Base-by-base conservation (phyloP, 768 basidiomycete genomes). In the Leucogyrophana mollusca region DNA sequence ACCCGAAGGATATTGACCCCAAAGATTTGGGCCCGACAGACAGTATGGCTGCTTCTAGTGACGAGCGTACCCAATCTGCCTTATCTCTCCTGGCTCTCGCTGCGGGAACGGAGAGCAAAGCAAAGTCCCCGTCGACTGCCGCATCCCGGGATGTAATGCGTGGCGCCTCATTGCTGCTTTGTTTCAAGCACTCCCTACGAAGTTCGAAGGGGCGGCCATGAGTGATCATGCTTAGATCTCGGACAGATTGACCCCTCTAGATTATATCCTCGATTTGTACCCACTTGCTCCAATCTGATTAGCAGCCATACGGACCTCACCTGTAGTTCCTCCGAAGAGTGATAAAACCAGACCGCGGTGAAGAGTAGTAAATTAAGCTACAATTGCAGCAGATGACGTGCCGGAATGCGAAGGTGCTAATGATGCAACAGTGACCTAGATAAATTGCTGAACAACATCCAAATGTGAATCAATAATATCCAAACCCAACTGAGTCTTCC, bases 11-110 rank as follows among this genome's bases (percentile, higher is more conserved):
- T 30, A 30, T 7, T 7, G 27, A 13, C 27, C 27, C 6, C 27
- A 13, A 13, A 6, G 27, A 30, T 6, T 7, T 37, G 9, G 35
- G 7, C 6, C 9, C 50, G 32, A 51, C 53, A 4, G 40, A 13
- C 21, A 16, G 7, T 21, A 16, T 37, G n/a, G 27, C 27, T 13
- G 46, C 40, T 34, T n/a, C 49, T 25, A 24, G 39, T 33, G 43
- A 56, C 20, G 18, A 24, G 20, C 56, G 45, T 18, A 56, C 53
- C 51, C 51, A 57, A 21, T 57, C 65, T 17, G 65, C 65, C 4
- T 33, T 65, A 20, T 63, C 65, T 21, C 37, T 67, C 4, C 58
- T 65, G 36, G 66, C 65, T 11, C 51, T 65, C 27, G 53, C 65
- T 24, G 45, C 60, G 4, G 46, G 30, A 21, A 45, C 20, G 17